A percentile compares a stretch with the other conserved stretches of the same genome.
Evolutionary conservation across 108 stramenopile species (phyloP).

Genomic region (Mediolabrus comicus): DNA sequence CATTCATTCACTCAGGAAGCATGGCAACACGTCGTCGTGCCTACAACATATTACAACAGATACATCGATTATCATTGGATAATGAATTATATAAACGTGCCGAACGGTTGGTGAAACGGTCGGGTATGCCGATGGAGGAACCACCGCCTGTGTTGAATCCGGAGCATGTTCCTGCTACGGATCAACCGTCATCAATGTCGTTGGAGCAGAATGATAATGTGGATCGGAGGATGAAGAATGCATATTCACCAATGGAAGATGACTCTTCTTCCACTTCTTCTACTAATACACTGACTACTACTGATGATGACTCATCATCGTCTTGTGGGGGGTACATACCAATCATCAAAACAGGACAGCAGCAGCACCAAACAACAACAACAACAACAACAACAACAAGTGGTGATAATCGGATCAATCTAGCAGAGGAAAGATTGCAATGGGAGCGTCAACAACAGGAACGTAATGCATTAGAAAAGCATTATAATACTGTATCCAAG

Average conservation of each 20-base stretch:
- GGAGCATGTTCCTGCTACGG: slow-evolving; percentile 31
- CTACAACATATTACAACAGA: slow-evolving; percentile 66
- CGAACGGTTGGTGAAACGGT: slow-evolving; percentile 55
- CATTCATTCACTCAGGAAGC: slow-evolving; percentile 17
- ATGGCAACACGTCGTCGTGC: slow-evolving; percentile 46
- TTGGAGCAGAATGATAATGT: neutral
- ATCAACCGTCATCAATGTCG: slow-evolving; percentile 4
- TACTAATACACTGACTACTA: no score
- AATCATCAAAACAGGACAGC: neutral
- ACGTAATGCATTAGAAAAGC: slow-evolving; percentile 21
- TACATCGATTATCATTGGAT: slow-evolving; percentile 50
- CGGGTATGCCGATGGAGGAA: slow-evolving; percentile 57
- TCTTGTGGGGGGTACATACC: neutral
- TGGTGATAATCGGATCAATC: slow-evolving; percentile 6
- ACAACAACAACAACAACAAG: no score
- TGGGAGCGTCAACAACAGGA: slow-evolving; percentile 1
- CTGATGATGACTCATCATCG: neutral
- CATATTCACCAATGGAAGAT: neutral
- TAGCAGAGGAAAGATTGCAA: neutral
- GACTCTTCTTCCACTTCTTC: no score
- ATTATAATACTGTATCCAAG: slow-evolving; percentile 14
- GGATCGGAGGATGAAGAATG: slow-evolving; percentile 5
- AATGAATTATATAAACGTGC: slow-evolving; percentile 33
- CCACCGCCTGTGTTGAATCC: slow-evolving; percentile 12
- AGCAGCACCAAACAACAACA: neutral